Conservation (phyloP, 176 grass and related monocot species). For the Oryza brachyantha region DNA sequence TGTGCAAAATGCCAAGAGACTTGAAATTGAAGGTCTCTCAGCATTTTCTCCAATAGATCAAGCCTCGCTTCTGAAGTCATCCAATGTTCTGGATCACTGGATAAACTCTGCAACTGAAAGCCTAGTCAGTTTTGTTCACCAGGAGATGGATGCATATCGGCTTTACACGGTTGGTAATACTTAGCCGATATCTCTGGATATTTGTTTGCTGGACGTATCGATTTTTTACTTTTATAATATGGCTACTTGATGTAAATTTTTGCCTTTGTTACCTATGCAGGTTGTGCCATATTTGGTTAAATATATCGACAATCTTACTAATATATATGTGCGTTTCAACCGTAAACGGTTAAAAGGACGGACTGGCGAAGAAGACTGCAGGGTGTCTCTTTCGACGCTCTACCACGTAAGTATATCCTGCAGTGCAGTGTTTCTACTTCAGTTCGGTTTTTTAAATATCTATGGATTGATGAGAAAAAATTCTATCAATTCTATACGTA, state of each 20-base stretch:
- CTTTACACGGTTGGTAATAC: constrained; percentile 66
- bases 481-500: neutral
- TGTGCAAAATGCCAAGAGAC: constrained; percentile 98
- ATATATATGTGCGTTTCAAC: constrained; percentile 96
- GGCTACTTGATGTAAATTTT: constrained; percentile 11
- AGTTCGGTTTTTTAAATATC: constrained; percentile 8
- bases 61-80: constrained; percentile 62
- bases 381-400: constrained; percentile 84
- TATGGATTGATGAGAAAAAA: neutral
- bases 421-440: constrained; percentile 6
- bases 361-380: constrained; percentile 97
- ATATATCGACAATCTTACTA: constrained; percentile 95
- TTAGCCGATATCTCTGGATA: constrained; percentile 14
- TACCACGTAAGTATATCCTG: constrained; percentile 69
- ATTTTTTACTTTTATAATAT: constrained; percentile 18
- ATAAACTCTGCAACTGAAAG: constrained; percentile 97
- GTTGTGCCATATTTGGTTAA: constrained; percentile 97
- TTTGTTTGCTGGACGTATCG: constrained; percentile 16
- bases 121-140: constrained; percentile 88
- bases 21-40: constrained; percentile 76
- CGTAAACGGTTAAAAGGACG: constrained; percentile 94
- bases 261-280: constrained; percentile 41
- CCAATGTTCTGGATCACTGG: constrained; percentile 97
- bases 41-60: constrained; percentile 73
- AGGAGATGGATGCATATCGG: constrained; percentile 97